phyloP scores from a whole-genome alignment of 148 eudicot species.

The Gaultheria prostrata region DNA sequence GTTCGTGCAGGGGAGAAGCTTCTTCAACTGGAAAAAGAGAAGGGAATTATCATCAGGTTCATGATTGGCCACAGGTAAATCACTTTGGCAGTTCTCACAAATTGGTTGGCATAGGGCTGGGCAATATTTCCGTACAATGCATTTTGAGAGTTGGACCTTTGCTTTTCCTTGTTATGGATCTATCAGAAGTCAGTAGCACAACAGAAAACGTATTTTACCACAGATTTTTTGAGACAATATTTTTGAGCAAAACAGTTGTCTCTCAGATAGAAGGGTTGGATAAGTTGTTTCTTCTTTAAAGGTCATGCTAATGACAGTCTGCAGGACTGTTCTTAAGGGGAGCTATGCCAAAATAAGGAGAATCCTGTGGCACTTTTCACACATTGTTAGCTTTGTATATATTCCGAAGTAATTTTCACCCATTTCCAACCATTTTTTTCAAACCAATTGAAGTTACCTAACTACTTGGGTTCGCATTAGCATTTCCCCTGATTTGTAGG shows the following conservation, averaged over 20 bases:
- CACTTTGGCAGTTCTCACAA: not conserved
- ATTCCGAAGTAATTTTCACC: not conserved
- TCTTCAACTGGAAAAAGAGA: slow-evolving; percentile 67
- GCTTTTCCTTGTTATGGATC: too few relatives aligned
- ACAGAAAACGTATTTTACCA: not conserved
- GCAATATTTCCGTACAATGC: too few relatives aligned
- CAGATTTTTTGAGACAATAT: not conserved
- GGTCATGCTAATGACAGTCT: not conserved
- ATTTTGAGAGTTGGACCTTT: too few relatives aligned
- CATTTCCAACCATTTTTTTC: not conserved
- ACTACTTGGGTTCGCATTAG: too few relatives aligned
- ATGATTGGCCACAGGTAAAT: slow-evolving; percentile 92
- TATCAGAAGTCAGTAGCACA: not conserved
- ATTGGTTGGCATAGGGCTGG: too few relatives aligned
- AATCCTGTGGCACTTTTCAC: not conserved
- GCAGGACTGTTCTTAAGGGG: not conserved
- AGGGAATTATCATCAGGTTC: slow-evolving; percentile 83
- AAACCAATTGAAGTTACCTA: not conserved
- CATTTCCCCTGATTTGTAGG: too few relatives aligned
- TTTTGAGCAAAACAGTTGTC: not conserved
- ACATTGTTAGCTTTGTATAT: not conserved
- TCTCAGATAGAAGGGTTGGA: not conserved
- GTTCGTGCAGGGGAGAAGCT: slow-evolving; percentile 65
- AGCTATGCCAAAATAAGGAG: not conserved
- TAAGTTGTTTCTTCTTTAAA: not conserved